These are phyloP conservation scores for Morella rubra DNA, from an alignment of 306 rosid species.

Conservation along the genomic window DNA sequence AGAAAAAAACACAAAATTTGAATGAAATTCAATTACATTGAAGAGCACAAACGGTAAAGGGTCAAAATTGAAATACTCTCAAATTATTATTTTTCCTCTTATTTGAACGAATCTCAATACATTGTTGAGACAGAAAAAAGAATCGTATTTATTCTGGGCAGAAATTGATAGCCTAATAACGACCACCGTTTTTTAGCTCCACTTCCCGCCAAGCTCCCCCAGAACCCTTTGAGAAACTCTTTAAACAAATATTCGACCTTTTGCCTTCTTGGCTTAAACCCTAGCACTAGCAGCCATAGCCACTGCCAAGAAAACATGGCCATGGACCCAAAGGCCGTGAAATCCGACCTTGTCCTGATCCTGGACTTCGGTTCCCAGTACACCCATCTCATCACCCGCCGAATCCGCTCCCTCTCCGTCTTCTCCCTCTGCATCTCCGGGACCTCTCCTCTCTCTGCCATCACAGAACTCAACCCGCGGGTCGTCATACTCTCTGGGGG, in stretches of 20 bases:
- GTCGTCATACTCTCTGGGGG: constrained; percentile 95
- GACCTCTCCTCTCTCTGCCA: constrained; percentile 64
- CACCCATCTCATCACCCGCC: constrained; percentile 97
- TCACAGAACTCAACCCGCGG: constrained; percentile 61
- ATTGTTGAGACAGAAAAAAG: not conserved
- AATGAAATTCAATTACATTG: too few species aligned
- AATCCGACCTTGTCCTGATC: constrained; percentile 72
- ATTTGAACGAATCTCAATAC: not conserved
- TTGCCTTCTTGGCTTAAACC: constrained; percentile 31
- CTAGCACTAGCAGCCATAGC: constrained; percentile 24
- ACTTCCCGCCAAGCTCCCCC: constrained; percentile 32
- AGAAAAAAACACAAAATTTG: too few species aligned
- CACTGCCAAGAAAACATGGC: not conserved
- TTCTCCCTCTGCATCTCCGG: constrained; percentile 92
- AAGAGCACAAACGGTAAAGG: too few species aligned
- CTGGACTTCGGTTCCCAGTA: constrained; percentile 91
- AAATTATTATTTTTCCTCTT: too few species aligned
- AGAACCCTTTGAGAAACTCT: constrained; percentile 4
- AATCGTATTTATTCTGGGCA: not conserved
- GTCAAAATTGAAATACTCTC: too few species aligned
- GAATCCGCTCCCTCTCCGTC: constrained; percentile 73
- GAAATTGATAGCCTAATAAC: not conserved
- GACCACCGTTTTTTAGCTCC: not conserved
- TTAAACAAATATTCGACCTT: not conserved
- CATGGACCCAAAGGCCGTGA: constrained; percentile 63